Percentiles rank a stretch among this genome's conserved stretches.
Evolutionary conservation across 345 rosid species (phyloP).

Genomic region (Populus nigra): DNA sequence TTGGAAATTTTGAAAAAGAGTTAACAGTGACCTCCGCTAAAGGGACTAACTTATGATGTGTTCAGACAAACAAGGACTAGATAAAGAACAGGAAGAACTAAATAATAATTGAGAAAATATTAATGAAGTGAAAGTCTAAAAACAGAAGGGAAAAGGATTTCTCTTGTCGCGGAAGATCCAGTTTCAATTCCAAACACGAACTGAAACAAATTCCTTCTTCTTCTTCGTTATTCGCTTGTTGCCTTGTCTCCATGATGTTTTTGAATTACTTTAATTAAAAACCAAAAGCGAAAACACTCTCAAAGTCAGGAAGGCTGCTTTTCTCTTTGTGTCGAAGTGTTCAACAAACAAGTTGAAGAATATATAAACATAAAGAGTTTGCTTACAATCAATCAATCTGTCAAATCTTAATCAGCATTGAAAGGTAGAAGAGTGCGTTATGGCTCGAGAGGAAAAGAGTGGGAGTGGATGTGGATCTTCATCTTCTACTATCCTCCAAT

Average conservation of each 20-base stretch:
- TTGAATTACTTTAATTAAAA: background rate
- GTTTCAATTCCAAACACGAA: too few relatives aligned
- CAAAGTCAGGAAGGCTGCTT: background rate
- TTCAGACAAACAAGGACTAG: too few relatives aligned
- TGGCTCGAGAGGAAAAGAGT: conserved; percentile 22
- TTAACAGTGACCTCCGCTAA: too few relatives aligned
- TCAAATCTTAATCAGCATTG: background rate
- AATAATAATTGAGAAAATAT: background rate
- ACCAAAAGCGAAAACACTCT: background rate
- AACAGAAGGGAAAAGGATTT: background rate
- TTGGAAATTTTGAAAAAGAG: too few relatives aligned
- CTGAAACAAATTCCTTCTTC: background rate
- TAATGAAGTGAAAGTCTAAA: background rate
- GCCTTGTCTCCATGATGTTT: background rate
- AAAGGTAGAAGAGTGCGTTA: conserved; percentile 24
- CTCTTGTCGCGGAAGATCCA: background rate
- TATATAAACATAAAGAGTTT: background rate
- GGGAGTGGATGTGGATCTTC: conserved; percentile 11
- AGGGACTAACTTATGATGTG: too few relatives aligned
- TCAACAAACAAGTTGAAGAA: too few relatives aligned
- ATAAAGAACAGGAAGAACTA: background rate
- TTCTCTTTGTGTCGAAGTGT: too few relatives aligned
- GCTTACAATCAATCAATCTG: background rate
- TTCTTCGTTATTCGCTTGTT: background rate
- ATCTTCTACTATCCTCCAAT: conserved; percentile 53